Conservation (phyloP, 106 monocot species). For the Apostasia shenzhenica region DNA sequence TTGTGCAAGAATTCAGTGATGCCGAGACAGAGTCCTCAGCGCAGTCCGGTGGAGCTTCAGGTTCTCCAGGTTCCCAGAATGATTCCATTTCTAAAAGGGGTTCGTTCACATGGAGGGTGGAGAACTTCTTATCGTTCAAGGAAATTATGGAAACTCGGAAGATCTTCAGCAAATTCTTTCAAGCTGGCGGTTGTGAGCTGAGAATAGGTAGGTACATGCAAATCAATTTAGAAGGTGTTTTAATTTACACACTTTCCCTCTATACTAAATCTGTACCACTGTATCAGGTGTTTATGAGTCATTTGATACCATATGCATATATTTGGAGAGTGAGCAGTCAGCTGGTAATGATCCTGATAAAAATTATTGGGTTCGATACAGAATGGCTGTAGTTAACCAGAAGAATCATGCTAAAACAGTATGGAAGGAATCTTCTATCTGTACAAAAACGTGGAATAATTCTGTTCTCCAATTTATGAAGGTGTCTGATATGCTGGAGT, state of each 20-base stretch:
- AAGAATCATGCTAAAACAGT: slow-evolving; percentile 84
- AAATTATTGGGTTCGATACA: slow-evolving; percentile 91
- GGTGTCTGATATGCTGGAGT: slow-evolving; percentile 85
- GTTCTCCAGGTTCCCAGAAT: slow-evolving; percentile 20
- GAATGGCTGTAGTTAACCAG: slow-evolving; percentile 91
- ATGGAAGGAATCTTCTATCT: slow-evolving; percentile 96
- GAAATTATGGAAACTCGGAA: slow-evolving; percentile 98
- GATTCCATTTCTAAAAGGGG: slow-evolving; percentile 48
- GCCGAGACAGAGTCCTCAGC: slow-evolving; percentile 25
- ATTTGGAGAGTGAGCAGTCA: slow-evolving; percentile 96
- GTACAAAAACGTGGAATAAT: slow-evolving; percentile 96
- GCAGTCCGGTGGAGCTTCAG: slow-evolving; percentile 9
- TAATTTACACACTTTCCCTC: not conserved
- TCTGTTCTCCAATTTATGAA: slow-evolving; percentile 99
- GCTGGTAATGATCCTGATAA: slow-evolving; percentile 81
- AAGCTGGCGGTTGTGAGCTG: slow-evolving; percentile 86
- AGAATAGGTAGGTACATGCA: slow-evolving; percentile 62
- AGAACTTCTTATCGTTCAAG: slow-evolving; percentile 93
- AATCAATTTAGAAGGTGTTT: not conserved
- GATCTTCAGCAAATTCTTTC: slow-evolving; percentile 97
- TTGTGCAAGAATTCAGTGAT: slow-evolving; percentile 57
- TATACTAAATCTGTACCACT: slow-evolving; percentile 1
- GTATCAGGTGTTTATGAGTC: slow-evolving; percentile 94
- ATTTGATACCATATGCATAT: slow-evolving; percentile 97
- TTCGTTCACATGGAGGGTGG: slow-evolving; percentile 90